Conservation (phyloP, 768 basidiomycete species). For the Lyophyllum atratum region DNA sequence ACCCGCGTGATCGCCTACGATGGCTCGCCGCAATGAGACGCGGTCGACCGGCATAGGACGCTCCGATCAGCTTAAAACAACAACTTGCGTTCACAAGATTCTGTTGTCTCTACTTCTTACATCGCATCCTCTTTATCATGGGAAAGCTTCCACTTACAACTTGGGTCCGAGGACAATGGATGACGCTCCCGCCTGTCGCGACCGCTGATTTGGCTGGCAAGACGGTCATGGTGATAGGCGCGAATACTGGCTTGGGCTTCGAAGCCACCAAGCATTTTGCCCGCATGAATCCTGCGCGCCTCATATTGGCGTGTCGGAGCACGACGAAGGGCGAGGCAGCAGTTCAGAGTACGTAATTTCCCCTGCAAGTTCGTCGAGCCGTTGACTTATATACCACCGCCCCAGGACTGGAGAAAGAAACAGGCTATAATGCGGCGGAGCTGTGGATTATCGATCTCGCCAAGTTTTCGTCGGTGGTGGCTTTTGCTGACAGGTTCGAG, state of each 20-base stretch:
- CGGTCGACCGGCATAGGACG: no score
- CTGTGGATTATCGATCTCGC: conserved; percentile 42
- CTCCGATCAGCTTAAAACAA: no score
- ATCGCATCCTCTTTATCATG: conserved; percentile 12
- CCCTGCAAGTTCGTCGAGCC: background rate
- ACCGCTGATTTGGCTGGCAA: conserved; percentile 41
- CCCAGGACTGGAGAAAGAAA: conserved; percentile 30
- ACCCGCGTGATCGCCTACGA: no score
- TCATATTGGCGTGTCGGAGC: conserved; percentile 42
- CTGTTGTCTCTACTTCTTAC: background rate
- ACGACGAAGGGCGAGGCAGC: conserved; percentile 36
- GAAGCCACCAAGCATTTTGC: conserved; percentile 50
- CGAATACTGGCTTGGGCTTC: conserved; percentile 53
- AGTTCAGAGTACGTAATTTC: conserved; percentile 30
- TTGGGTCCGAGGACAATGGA: conserved; percentile 23
- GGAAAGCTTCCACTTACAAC: conserved; percentile 15
- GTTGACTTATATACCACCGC: background rate
- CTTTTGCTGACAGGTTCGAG: conserved; percentile 36
- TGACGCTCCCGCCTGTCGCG: conserved; percentile 27
- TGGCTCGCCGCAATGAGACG: no score
- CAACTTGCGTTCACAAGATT: background rate
- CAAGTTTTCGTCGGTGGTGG: conserved; percentile 39
- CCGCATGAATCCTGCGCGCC: conserved; percentile 37
- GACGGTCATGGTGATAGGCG: conserved; percentile 48
- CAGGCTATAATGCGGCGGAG: conserved; percentile 34